Percentiles rank a stretch among this genome's conserved stretches.
phyloP scores from a whole-genome alignment of 1,284 basidiomycete genomes.

The Sporisorium graminicola region DNA sequence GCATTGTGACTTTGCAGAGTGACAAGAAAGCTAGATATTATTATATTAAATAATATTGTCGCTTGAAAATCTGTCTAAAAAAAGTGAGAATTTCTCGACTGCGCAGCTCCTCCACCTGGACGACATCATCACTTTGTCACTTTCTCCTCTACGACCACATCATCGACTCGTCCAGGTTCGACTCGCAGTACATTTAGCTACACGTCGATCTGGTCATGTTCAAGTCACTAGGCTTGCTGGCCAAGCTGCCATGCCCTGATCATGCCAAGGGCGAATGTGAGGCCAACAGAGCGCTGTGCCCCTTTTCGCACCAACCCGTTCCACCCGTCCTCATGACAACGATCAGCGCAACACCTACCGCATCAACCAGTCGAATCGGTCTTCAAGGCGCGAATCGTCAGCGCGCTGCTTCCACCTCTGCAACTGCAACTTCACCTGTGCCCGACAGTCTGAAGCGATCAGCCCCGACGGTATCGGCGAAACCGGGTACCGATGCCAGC shows the following conservation, averaged over 20 bases:
- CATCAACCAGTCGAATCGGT: slow-evolving; percentile 14
- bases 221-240: slow-evolving; percentile 51
- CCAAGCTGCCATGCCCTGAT: slow-evolving; percentile 56
- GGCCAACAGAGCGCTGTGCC: slow-evolving; percentile 36
- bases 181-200: neutral
- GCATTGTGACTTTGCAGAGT: neutral
- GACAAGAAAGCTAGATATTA: too few relatives aligned
- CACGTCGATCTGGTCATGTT: slow-evolving; percentile 42
- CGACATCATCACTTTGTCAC: neutral
- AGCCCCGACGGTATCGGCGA: slow-evolving; percentile 4
- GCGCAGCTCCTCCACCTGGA: neutral
- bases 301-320: slow-evolving; percentile 49
- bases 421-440: neutral
- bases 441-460: slow-evolving; percentile 16
- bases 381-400: slow-evolving; percentile 11
- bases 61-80: neutral
- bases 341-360: slow-evolving; percentile 6
- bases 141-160: neutral
- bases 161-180: neutral
- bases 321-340: neutral
- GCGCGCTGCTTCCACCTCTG: neutral
- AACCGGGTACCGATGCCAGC: slow-evolving; percentile 2
- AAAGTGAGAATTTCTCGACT: neutral
- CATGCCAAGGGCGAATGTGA: slow-evolving; percentile 53
- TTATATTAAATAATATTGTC: too few relatives aligned